phyloP scores from a whole-genome alignment of 768 basidiomycete genomes.

The Serendipita sp. region DNA sequence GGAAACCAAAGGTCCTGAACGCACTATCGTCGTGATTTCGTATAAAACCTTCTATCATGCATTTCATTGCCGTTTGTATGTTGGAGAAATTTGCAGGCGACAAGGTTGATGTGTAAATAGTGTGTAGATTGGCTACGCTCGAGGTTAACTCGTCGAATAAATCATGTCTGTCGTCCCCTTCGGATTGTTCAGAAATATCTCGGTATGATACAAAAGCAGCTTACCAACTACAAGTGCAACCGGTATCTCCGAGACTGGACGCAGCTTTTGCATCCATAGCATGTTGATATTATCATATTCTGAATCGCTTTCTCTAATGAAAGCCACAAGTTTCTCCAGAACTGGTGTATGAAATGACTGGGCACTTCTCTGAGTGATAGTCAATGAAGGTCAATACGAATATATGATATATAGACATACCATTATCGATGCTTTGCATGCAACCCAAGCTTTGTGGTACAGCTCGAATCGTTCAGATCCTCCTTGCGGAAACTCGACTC shows the following conservation, averaged over 20 bases:
- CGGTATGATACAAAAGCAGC: background rate
- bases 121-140: background rate
- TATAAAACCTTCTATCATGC: background rate
- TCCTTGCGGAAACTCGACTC: background rate
- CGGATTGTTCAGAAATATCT: background rate
- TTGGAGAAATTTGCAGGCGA: background rate
- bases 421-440: background rate
- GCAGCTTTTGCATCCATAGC: background rate
- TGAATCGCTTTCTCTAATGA: background rate
- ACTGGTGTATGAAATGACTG: background rate
- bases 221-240: background rate
- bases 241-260: background rate
- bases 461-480: background rate
- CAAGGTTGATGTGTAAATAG: background rate
- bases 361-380: background rate
- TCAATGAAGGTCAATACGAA: background rate
- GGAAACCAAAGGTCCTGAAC: background rate
- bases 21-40: background rate
- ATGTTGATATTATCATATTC: background rate
- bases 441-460: background rate
- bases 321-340: background rate
- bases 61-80: background rate
- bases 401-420: background rate
- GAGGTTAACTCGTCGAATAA: background rate
- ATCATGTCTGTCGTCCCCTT: background rate